A percentile compares a stretch with the other conserved stretches of the same genome.
Conservation (phyloP, 768 basidiomycete genomes). For the Lactarius akahatsu region DNA sequence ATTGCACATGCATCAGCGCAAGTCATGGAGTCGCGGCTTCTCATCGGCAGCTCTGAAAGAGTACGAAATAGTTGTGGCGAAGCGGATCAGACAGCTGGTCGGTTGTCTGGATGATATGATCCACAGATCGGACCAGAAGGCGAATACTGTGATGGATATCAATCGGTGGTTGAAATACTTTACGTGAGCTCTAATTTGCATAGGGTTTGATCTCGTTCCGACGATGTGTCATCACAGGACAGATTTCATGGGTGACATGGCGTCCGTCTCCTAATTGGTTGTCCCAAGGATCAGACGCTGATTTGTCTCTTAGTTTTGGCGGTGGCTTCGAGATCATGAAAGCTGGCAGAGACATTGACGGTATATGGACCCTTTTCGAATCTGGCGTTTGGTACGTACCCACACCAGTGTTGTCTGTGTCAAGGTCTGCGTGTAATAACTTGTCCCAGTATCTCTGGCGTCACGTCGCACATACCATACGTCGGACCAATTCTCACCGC, state of each 20-base stretch:
- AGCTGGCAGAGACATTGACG: neutral
- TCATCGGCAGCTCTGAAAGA: constrained; percentile 46
- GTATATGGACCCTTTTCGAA: neutral
- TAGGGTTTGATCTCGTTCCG: too few relatives aligned
- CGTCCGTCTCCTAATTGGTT: constrained; percentile 31
- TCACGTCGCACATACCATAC: neutral
- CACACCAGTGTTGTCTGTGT: neutral
- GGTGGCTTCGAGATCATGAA: constrained; percentile 2
- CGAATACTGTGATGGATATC: constrained; percentile 33
- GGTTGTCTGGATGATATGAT: constrained; percentile 36
- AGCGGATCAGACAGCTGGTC: constrained; percentile 43
- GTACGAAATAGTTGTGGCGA: constrained; percentile 43
- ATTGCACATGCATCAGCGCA: constrained; percentile 47
- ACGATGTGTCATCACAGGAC: constrained; percentile 33
- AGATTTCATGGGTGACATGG: constrained; percentile 46
- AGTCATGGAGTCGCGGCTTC: constrained; percentile 51
- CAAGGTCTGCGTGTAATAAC: neutral
- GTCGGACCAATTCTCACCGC: neutral
- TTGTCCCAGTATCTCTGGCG: neutral
- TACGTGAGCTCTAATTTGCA: constrained; percentile 34
- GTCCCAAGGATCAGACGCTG: neutral
- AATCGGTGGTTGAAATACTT: constrained; percentile 42
- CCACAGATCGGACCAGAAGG: constrained; percentile 26
- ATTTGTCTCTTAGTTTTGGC: neutral
- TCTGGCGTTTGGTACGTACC: neutral